Conservation (phyloP, 352 stramenopile genomes). For the Salisapilia sapeloensis region DNA sequence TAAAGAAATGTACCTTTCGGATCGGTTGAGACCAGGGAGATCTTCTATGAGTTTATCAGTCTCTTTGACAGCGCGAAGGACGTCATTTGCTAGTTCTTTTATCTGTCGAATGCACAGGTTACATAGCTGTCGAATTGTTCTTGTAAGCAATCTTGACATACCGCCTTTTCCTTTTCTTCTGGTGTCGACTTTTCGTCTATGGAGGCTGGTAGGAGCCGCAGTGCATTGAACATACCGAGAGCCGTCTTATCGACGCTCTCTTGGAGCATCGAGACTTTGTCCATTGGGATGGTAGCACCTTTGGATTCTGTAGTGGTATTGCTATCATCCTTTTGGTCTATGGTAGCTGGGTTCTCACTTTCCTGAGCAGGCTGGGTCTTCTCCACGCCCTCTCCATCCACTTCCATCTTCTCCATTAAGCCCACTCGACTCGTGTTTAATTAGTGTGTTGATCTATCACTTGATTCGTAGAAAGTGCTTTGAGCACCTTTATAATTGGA, state of each 20-base stretch:
- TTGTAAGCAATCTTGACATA: conserved; percentile 5
- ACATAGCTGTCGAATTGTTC: conserved; percentile 1
- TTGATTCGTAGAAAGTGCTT: no score
- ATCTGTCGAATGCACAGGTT: conserved; percentile 15
- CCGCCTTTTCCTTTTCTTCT: conserved; percentile 38
- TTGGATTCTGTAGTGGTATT: no score
- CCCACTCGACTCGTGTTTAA: no score
- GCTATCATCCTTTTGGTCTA: no score
- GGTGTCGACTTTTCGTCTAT: conserved; percentile 20
- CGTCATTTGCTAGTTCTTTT: conserved; percentile 51
- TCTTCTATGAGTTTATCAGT: conserved; percentile 67
- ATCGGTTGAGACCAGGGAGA: conserved; percentile 65
- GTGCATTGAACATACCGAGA: conserved; percentile 78
- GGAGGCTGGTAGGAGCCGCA: conserved; percentile 49
- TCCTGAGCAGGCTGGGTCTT: no score
- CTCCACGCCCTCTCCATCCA: no score
- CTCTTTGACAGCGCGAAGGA: conserved; percentile 63
- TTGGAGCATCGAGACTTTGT: conserved; percentile 74
- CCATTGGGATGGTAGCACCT: conserved; percentile 20
- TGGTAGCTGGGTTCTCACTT: no score
- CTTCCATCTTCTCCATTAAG: no score
- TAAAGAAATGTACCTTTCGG: conserved; percentile 24
- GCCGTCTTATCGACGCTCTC: conserved; percentile 76
- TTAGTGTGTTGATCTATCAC: no score
- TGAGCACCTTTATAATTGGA: no score